Evolutionary conservation across 495 filamentous ascomycete genomes (phyloP).

Genomic region (Tuber calosporum): DNA sequence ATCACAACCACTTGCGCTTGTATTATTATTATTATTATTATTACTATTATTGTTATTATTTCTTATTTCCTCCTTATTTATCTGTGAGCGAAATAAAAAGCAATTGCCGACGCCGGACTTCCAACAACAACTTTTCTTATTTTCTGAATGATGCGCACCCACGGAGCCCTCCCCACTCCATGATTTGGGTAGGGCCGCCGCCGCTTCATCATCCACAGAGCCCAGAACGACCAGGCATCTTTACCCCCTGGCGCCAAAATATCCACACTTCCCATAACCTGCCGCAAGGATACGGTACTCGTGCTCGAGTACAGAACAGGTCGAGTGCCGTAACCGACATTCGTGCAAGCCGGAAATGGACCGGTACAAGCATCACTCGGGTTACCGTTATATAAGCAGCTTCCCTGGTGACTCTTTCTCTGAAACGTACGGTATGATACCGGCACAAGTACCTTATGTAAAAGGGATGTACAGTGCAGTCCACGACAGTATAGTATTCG

Average conservation of each 20-base stretch:
- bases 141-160: neutral
- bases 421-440: too few species aligned
- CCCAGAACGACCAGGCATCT: neutral
- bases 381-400: conserved; percentile 5
- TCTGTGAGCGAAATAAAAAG: neutral
- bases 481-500: too few species aligned
- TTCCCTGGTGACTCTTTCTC: neutral
- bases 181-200: too few species aligned
- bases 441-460: neutral
- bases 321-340: neutral
- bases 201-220: neutral
- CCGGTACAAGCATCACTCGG: neutral
- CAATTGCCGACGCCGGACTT: neutral
- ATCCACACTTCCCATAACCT: neutral
- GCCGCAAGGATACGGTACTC: too few species aligned
- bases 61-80: conserved; percentile 1
- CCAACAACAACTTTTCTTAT: neutral
- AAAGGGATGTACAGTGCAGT: neutral
- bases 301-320: neutral
- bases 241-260: neutral
- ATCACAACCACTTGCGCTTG: conserved; percentile 5
- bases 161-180: neutral
- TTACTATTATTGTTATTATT: conserved; percentile 8
- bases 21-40: conserved; percentile 8
- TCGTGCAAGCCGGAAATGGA: neutral